A percentile compares a stretch with the other conserved stretches of the same genome.
These are phyloP conservation scores for Pezicula carpinea DNA, from an alignment of 2,329 filamentous ascomycete genomes.

Conservation along the genomic window DNA sequence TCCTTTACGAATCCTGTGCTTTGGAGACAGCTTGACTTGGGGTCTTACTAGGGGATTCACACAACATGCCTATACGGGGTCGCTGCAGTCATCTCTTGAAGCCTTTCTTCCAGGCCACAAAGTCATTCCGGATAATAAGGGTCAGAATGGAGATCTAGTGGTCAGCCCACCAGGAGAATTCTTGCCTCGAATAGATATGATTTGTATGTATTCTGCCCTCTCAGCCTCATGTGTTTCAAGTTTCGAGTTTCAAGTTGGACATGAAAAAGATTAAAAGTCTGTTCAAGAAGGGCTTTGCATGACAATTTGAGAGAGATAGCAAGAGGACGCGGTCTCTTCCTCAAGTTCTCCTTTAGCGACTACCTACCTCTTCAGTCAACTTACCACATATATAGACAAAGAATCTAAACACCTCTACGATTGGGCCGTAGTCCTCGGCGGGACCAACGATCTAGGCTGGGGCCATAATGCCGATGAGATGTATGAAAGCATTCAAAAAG, in stretches of 20 bases:
- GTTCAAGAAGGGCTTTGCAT: no score
- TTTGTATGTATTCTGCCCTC: conserved; percentile 28
- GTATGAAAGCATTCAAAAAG: conserved; percentile 41
- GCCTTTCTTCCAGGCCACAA: conserved; percentile 39
- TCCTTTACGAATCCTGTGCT: conserved; percentile 23
- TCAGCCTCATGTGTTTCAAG: not conserved
- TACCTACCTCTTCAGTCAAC: no score
- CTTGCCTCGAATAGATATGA: conserved; percentile 21
- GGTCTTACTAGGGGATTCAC: conserved; percentile 33
- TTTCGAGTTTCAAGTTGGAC: not conserved
- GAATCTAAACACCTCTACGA: conserved; percentile 32
- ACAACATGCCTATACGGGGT: conserved; percentile 48
- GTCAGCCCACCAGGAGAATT: conserved; percentile 24
- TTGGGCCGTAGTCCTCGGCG: conserved; percentile 60
- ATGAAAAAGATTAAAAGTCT: no score
- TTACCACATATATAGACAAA: conserved; percentile 8
- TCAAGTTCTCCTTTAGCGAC: not conserved
- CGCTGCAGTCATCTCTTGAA: conserved; percentile 42
- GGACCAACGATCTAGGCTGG: conserved; percentile 57
- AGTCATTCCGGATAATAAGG: conserved; percentile 41
- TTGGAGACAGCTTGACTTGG: conserved; percentile 48
- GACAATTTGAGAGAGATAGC: no score
- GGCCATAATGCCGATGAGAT: conserved; percentile 35
- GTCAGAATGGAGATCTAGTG: conserved; percentile 48
- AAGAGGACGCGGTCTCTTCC: no score